Base-by-base conservation (phyloP, 805 yeast species). In the Sporopachydermia lactativora region DNA sequence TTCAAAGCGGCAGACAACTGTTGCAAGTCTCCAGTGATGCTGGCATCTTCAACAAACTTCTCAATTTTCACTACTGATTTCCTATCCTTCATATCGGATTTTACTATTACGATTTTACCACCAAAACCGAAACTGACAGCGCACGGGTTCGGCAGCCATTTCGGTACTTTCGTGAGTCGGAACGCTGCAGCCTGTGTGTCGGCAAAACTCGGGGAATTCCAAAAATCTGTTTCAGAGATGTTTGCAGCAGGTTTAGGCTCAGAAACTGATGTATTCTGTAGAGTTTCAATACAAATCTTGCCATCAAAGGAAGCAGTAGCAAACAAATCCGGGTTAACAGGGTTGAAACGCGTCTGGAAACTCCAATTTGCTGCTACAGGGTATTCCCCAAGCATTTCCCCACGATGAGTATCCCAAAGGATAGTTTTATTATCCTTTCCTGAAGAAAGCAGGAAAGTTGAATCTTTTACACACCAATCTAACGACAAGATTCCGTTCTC, bases 311-410 rank as follows among this genome's bases (percentile, higher is more conserved):
- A 79, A 16, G 94, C 83, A 42, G 82, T 71, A 3, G 95, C 95
- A 64, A 92, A 82, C 39, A 84, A 61, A 46, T 89, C 96, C 2
- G 99, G 98, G 18, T 82, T 73, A 17, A 67, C 58, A 35, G 95
- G 95, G 44, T 95, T 94, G 65, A 88, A 92, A 50, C 71, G 71
- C 8, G 95, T 73, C 61, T 84, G 77, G 63, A 86, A 92, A 11
- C 83, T 78, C 98, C 98, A 92, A 59, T 85, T 88, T 31, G 94
- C 81, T 28, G 94, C 73, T 8, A 94, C 73, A 41, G 97, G 96
- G 58, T 83, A 92, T 53, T 84, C 82, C 3, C 92, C 94, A 47
- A 89, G 62, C 52, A 74, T 71, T 43, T 64, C 65, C 38, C 88
- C 94, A 15, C 71, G 61, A 41, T 73, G 62, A 18, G 96, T 96